Conservation (phyloP, 345 rosid genomes). For the Camelina hispida region DNA sequence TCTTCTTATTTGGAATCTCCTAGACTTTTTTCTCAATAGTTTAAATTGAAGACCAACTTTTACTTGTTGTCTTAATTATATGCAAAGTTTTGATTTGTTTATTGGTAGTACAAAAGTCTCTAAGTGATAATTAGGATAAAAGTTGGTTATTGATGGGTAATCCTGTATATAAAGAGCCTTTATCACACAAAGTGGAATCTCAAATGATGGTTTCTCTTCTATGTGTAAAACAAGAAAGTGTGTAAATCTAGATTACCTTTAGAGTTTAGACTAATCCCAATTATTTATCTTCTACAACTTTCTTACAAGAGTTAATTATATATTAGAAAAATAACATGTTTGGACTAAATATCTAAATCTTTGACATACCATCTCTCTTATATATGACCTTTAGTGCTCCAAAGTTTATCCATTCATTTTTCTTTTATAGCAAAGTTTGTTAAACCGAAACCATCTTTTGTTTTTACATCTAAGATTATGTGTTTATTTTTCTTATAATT, state of each 20-base stretch:
- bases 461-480: not conserved
- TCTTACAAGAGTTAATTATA: conserved; percentile 17
- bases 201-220: conserved; percentile 6
- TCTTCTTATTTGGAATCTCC: conserved; percentile 1
- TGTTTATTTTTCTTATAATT: not conserved
- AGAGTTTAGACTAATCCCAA: conserved; percentile 32
- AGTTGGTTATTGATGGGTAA: conserved; percentile 16
- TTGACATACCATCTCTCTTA: conserved; percentile 21
- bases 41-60: not conserved
- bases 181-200: conserved; percentile 27
- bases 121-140: conserved; percentile 38
- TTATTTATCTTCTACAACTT: conserved; percentile 14
- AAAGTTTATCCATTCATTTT: conserved; percentile 13
- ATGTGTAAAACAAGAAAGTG: not conserved
- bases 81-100: conserved; percentile 28
- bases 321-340: not conserved
- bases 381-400: not conserved
- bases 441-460: not conserved
- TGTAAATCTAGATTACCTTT: conserved; percentile 29
- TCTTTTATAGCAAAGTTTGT: not conserved
- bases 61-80: conserved; percentile 6
- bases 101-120: conserved; percentile 27
- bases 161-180: conserved; percentile 24
- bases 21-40: not conserved
- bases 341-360: conserved; percentile 7